Conservation (phyloP, 768 basidiomycete species). For the Naganishia antarctica region DNA sequence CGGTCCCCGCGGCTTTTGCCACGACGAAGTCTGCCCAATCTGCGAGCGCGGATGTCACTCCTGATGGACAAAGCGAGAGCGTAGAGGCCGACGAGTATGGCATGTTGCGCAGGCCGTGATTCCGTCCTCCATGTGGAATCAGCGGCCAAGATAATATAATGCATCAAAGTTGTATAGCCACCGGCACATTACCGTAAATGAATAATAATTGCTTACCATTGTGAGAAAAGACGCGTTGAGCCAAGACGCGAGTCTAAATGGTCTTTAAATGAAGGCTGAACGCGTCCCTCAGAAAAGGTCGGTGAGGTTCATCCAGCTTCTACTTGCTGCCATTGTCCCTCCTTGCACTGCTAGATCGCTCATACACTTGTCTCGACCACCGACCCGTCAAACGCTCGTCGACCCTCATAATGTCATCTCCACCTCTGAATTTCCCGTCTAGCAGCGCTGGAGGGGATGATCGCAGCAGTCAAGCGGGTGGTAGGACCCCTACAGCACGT, state of each 20-base stretch:
- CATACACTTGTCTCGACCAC: not conserved
- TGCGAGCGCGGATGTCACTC: not conserved
- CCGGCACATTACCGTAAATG: too few species aligned
- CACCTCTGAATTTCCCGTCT: slow-evolving; percentile 50
- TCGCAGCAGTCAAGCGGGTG: slow-evolving; percentile 21
- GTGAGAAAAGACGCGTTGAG: slow-evolving; percentile 1
- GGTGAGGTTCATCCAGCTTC: not conserved
- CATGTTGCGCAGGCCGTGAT: not conserved
- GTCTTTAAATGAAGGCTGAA: not conserved
- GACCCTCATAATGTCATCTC: slow-evolving; percentile 37
- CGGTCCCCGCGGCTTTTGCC: slow-evolving; percentile 17
- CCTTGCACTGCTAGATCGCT: not conserved
- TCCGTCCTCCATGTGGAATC: too few species aligned
- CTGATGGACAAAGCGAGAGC: too few species aligned
- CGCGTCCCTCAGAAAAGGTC: not conserved
- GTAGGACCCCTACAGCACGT: slow-evolving; percentile 14
- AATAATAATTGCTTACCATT: too few species aligned
- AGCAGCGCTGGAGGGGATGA: slow-evolving; percentile 43
- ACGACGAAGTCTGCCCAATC: not conserved
- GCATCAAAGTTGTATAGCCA: too few species aligned
- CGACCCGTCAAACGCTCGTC: not conserved
- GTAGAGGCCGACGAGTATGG: not conserved
- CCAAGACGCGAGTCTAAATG: not conserved
- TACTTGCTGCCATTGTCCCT: not conserved
- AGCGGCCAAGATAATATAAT: too few species aligned